A percentile compares a stretch with the other conserved stretches of the same genome.
Evolutionary conservation across 805 yeast genomes (phyloP).

Genomic region (Lachancea meyersii): DNA sequence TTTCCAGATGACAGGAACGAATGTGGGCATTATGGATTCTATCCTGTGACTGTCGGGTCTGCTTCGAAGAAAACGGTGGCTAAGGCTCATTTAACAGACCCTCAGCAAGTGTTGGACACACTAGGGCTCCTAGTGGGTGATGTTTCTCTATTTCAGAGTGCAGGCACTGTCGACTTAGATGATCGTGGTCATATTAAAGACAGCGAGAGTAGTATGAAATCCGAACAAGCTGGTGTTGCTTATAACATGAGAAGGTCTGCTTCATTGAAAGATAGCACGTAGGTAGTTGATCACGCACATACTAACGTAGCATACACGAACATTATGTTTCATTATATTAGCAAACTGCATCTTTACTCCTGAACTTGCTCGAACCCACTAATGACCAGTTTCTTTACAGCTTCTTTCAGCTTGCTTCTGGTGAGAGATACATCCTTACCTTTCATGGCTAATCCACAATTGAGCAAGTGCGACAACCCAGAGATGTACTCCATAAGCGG

Average conservation of each 20-base stretch:
- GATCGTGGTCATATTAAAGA: constrained; percentile 64
- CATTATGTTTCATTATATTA: not conserved
- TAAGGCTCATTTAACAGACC: constrained; percentile 77
- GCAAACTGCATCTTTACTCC: not conserved
- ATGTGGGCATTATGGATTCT: constrained; percentile 56
- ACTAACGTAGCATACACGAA: not conserved
- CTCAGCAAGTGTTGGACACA: constrained; percentile 77
- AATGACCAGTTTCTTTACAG: constrained; percentile 12
- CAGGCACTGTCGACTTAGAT: constrained; percentile 69
- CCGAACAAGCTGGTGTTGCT: constrained; percentile 30
- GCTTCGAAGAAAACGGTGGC: constrained; percentile 83
- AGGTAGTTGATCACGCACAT: not conserved
- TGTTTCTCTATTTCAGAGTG: constrained; percentile 70
- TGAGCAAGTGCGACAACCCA: constrained; percentile 31
- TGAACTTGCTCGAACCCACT: constrained; percentile 6
- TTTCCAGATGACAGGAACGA: constrained; percentile 37
- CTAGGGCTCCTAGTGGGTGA: constrained; percentile 74
- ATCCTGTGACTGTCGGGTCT: constrained; percentile 89
- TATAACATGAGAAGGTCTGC: constrained; percentile 27
- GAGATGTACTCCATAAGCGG: constrained; percentile 20
- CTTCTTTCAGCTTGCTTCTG: constrained; percentile 21
- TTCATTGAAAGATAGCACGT: constrained; percentile 12
- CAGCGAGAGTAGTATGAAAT: constrained; percentile 37
- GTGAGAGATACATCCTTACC: constrained; percentile 26
- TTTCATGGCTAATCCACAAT: constrained; percentile 30